Percentiles rank a stretch among this genome's conserved stretches.
phyloP scores from a whole-genome alignment of 805 yeast genomes.

The Candida namnaoensis region DNA sequence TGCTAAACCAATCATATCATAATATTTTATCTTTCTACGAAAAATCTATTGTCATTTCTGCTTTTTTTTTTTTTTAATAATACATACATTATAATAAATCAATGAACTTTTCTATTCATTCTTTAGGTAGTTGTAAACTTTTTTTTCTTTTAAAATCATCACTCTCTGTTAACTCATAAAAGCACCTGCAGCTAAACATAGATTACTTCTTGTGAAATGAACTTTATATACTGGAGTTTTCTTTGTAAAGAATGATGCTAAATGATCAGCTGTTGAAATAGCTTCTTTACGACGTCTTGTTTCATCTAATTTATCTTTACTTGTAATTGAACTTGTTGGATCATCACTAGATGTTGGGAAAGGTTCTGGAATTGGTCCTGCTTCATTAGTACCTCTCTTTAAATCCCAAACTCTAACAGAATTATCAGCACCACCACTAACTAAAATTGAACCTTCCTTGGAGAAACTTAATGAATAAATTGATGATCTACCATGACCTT shows the following conservation, averaged over 20 bases:
- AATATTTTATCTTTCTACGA: no score
- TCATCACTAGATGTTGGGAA: slow-evolving; percentile 31
- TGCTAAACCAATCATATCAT: slow-evolving; percentile 55
- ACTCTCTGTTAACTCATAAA: slow-evolving; percentile 29
- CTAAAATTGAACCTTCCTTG: slow-evolving; percentile 80
- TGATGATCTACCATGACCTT: slow-evolving; percentile 87
- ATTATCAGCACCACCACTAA: slow-evolving; percentile 88
- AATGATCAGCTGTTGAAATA: slow-evolving; percentile 79
- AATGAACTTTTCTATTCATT: no score
- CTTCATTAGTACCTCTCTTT: slow-evolving; percentile 74
- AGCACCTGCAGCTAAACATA: slow-evolving; percentile 91
- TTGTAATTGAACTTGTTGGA: slow-evolving; percentile 18
- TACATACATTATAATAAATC: no score
- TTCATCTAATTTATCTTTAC: slow-evolving; percentile 30
- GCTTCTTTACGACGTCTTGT: slow-evolving; percentile 56
- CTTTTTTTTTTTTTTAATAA: no score
- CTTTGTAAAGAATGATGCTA: slow-evolving; percentile 91
- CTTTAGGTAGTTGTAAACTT: no score
- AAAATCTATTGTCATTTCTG: no score
- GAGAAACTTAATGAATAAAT: slow-evolving; percentile 81
- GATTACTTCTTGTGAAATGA: slow-evolving; percentile 82
- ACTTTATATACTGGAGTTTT: slow-evolving; percentile 91
- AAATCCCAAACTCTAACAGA: slow-evolving; percentile 96
- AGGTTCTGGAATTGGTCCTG: slow-evolving; percentile 71
- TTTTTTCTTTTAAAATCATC: no score